Evolutionary conservation across 805 yeast species (phyloP), one percentile per base, ranked within the genome.

Genomic region (Pichia californica): DNA sequence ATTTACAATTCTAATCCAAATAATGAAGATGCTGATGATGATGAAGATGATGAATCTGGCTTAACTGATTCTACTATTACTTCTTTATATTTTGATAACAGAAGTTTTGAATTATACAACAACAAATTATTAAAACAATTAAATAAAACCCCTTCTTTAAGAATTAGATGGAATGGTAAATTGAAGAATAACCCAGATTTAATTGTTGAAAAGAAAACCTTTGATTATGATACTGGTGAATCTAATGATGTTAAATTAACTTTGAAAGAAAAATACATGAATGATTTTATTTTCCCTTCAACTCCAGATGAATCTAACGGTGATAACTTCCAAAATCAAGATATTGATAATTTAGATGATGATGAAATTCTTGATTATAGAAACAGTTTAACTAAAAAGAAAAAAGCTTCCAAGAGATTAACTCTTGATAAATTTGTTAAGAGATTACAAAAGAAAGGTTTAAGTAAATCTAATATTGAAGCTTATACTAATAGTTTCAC

Each of bases 91-190:
- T 86, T 93, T 59, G 99, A 91, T 62, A 88, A 84, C 56, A 71
- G 77, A 16, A 69, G 78, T 47, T 88, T 91, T 57, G 94, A 87
- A 54, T 68, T 91, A 48, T 91, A 93, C 69, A 88, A 89, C 64
- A 77, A 83, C 56, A 87, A 88, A 63, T 70, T 91, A 52, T 73
- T 81, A 50, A 87, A 85, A 58, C 73, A 74, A 42, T 47, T 62
- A 45, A 74, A 76, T 49, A 75, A 76, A 44, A 71, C 76, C 7
- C 83, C 95, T 2, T 82, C 95, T 9, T 67, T 91, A 47, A 75
- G 98, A 56, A 70, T 91, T 52, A 77, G 91, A 61, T 91, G 98
- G 98, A 76, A 87, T 44, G 98, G 98, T 21, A 81, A 79, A 54
- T 73, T 93, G 45, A 62, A 66, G 45, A 83, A 83, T 46, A 81